Percentiles rank a stretch among this genome's conserved stretches.
These are phyloP conservation scores for Rhododendron vialii DNA, from an alignment of 148 eudicot species.

Conservation along the genomic window DNA sequence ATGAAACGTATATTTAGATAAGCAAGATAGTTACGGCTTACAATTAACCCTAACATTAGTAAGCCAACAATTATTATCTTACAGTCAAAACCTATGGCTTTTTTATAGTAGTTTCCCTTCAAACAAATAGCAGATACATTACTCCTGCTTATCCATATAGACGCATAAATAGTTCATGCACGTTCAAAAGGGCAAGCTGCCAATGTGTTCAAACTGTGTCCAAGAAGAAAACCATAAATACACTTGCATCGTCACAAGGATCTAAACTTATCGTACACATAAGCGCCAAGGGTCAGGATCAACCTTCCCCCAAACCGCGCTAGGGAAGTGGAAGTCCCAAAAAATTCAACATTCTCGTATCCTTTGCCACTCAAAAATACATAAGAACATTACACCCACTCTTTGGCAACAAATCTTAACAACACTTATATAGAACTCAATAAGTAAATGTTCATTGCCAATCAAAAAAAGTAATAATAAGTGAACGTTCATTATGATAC, in stretches of 20 bases:
- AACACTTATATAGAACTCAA: not conserved
- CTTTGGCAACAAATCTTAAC: not conserved
- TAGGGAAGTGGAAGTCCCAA: not conserved
- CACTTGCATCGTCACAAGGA: not conserved
- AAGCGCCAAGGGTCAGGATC: not conserved
- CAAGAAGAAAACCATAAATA: not conserved
- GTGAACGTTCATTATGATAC: not conserved
- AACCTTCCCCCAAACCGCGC: not conserved
- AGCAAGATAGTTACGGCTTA: not conserved
- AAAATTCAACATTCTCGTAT: not conserved
- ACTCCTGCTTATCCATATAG: not conserved
- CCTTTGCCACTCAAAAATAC: not conserved
- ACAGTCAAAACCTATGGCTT: not conserved
- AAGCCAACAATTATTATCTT: not conserved
- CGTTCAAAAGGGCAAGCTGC: not conserved
- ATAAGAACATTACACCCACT: not conserved
- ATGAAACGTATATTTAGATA: not conserved
- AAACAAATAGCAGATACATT: not conserved
- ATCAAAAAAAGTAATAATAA: not conserved
- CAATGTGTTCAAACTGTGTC: not conserved
- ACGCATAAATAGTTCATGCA: not conserved
- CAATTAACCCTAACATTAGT: not conserved
- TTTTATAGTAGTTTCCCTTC: not conserved
- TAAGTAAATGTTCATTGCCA: not conserved
- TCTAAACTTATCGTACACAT: not conserved